These are phyloP conservation scores for Imleria badia DNA, from an alignment of 768 basidiomycete species.

Conservation along the genomic window DNA sequence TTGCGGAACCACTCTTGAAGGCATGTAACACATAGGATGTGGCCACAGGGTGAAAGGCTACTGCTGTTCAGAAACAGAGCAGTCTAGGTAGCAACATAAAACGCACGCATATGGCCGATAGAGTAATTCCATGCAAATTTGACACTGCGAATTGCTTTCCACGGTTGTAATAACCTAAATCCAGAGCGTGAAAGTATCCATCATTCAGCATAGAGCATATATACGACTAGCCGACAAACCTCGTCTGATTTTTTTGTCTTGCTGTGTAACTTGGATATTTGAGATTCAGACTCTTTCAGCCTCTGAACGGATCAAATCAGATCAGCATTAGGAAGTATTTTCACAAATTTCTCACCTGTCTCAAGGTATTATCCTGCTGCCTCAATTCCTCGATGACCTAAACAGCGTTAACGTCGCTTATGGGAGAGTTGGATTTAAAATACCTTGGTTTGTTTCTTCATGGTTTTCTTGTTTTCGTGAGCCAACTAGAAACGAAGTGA, in stretches of 20 bases:
- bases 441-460: conserved; percentile 61
- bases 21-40: conserved; percentile 70
- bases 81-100: background rate
- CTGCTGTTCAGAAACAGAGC: conserved; percentile 5
- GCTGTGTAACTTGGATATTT: conserved; percentile 43
- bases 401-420: conserved; percentile 1
- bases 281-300: conserved; percentile 45
- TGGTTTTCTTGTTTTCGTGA: conserved; percentile 46
- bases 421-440: background rate
- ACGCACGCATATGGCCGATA: conserved; percentile 67
- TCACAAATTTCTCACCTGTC: conserved; percentile 34
- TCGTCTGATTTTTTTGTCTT: conserved; percentile 57
- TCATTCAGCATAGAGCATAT: background rate
- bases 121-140: conserved; percentile 75
- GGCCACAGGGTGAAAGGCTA: conserved; percentile 75
- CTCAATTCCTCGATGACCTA: conserved; percentile 57
- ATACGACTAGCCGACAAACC: conserved; percentile 34
- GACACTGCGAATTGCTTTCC: conserved; percentile 64
- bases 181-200: background rate
- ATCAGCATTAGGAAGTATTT: background rate
- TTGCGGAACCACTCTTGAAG: conserved; percentile 78
- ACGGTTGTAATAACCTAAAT: conserved; percentile 52
- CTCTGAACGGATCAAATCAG: conserved; percentile 30
- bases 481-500: conserved; percentile 30
- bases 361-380: conserved; percentile 39